Percentiles rank a stretch among this genome's conserved stretches.
phyloP scores from a whole-genome alignment of 345 rosid genomes.

The Aquilaria yunnanensis region DNA sequence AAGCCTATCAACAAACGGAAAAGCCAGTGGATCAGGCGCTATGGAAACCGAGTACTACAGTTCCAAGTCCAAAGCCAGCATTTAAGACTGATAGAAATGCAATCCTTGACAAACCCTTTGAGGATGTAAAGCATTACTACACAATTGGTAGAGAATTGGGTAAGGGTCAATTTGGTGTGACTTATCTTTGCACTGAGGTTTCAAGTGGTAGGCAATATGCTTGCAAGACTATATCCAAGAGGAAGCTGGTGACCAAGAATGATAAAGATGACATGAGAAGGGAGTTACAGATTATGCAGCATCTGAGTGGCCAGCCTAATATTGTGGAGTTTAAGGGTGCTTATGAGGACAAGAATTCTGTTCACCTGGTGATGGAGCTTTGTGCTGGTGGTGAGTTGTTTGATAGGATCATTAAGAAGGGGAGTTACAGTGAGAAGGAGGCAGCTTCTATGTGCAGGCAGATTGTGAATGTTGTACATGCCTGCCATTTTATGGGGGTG shows the following conservation, averaged over 20 bases:
- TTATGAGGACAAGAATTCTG: conserved; percentile 78
- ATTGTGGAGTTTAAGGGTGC: conserved; percentile 87
- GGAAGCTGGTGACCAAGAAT: conserved; percentile 51
- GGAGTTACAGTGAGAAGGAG: conserved; percentile 75
- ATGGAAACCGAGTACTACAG: conserved; percentile 25
- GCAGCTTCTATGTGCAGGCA: conserved; percentile 68
- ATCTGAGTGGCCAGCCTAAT: conserved; percentile 87
- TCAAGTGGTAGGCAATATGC: conserved; percentile 62
- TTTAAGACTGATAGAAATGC: conserved; percentile 36
- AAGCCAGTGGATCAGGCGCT: conserved; percentile 25
- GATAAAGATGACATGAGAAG: conserved; percentile 77
- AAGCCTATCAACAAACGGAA: conserved; percentile 19
- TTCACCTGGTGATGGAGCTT: conserved; percentile 86
- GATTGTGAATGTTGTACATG: conserved; percentile 73
- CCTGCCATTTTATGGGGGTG: conserved; percentile 91
- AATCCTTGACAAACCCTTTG: conserved; percentile 69
- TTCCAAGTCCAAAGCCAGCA: conserved; percentile 34
- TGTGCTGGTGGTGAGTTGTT: conserved; percentile 95
- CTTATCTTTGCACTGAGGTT: conserved; percentile 71
- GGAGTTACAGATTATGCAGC: conserved; percentile 95
- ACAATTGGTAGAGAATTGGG: conserved; percentile 72
- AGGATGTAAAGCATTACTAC: conserved; percentile 58
- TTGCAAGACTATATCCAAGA: conserved; percentile 82
- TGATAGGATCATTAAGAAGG: conserved; percentile 70
- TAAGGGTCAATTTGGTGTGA: conserved; percentile 89